These are phyloP conservation scores for Zygnema circumcarinatum DNA, from an alignment of 139 green algal species.

Conservation along the genomic window DNA sequence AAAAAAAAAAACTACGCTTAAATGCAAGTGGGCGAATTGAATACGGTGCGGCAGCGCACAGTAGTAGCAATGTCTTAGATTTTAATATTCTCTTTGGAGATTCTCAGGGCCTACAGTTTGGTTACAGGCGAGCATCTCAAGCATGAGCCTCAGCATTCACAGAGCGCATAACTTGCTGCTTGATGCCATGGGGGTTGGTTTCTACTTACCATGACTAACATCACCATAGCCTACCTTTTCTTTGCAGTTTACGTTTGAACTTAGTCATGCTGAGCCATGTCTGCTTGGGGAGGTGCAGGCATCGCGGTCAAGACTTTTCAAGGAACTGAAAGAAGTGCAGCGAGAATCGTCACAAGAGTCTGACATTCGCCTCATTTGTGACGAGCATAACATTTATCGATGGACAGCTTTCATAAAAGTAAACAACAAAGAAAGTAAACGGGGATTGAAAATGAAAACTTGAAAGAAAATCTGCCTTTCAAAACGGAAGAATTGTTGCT, in stretches of 20 bases:
- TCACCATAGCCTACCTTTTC: not conserved
- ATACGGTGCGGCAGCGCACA: no score
- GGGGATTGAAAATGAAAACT: constrained; percentile 1
- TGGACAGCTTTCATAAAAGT: constrained; percentile 51
- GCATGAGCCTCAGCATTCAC: no score
- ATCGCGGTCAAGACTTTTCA: constrained; percentile 45
- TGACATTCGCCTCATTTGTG: constrained; percentile 31
- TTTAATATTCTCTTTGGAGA: no score
- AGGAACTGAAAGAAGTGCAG: constrained; percentile 52
- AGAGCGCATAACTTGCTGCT: no score
- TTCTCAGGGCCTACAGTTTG: no score
- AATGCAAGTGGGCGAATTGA: no score
- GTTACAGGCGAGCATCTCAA: no score
- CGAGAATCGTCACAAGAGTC: not conserved
- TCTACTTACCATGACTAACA: not conserved
- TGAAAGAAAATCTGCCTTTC: not conserved
- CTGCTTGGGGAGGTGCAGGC: constrained; percentile 29
- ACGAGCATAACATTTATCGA: constrained; percentile 50
- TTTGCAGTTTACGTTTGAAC: no score
- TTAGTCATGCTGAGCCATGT: no score
- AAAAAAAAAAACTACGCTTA: no score
- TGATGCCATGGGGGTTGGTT: not conserved
- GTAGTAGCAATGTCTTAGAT: no score
- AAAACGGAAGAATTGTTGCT: not conserved
- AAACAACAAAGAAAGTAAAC: not conserved